Evolutionary conservation across 306 rosid genomes (phyloP).

Genomic region (Sicyos baderoa): DNA sequence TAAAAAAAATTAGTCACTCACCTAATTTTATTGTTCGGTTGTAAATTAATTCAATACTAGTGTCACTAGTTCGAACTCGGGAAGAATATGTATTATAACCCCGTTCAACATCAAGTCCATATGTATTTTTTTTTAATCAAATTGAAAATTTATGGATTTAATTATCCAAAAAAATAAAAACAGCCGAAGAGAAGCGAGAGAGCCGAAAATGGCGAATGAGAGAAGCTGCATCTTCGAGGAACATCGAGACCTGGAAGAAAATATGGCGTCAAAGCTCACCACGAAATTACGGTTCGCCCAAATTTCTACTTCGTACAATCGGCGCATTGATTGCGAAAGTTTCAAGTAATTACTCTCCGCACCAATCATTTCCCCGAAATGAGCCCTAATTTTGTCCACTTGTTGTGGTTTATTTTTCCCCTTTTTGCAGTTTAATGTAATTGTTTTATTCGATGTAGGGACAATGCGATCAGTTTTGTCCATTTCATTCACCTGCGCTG

Average conservation of each 20-base stretch:
- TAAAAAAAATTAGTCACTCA: too few species aligned
- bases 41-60: too few species aligned
- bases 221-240: slow-evolving; percentile 10
- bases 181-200: too few species aligned
- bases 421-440: neutral
- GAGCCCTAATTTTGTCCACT: neutral
- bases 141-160: too few species aligned
- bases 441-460: neutral
- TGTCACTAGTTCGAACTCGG: too few species aligned
- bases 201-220: slow-evolving; percentile 2
- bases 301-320: neutral
- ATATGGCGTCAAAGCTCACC: neutral
- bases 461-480: neutral
- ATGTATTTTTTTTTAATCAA: too few species aligned
- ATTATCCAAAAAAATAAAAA: too few species aligned
- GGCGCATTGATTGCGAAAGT: slow-evolving; percentile 3
- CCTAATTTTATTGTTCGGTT: too few species aligned
- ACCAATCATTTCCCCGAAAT: neutral
- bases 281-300: neutral
- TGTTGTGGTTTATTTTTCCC: neutral
- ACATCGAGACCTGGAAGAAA: neutral
- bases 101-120: too few species aligned
- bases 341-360: neutral
- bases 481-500: neutral
- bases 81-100: too few species aligned